Evolutionary conservation across 306 rosid genomes (phyloP), one percentile per base, ranked within the genome.

Genomic region (Cucurbita argyrosperma): DNA sequence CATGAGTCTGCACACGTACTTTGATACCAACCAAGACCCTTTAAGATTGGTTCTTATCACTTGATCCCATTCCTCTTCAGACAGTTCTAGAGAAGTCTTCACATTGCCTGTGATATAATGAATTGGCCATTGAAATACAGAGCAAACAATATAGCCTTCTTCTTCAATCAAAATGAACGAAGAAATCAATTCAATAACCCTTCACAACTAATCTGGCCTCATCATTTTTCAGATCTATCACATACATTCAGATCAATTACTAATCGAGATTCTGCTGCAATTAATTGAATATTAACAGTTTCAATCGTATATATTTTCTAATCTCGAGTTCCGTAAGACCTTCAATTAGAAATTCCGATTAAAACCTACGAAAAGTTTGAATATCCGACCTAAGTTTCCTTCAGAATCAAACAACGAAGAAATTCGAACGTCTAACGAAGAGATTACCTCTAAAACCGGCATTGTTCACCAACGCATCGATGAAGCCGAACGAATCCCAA

Each of bases 11-110:
- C 88, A 75, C n/a, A 87, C 86, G 61, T 74, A 81, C 54, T 87
- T 90, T 30, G 96, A 88, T 53, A 92, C 96, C 77, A 90, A 76
- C 96, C 96, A 92, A 21, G 88, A 68, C 8, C 98, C 96, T 0
- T 73, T 88, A 57, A 90, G 15, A 82, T 92, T 92, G 8, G 96
- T 92, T 67, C 21, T 83, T 18, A 88, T 15, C 4, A 40, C 88
- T 3, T 67, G 53, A 72, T 87, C 61, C 98, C 98, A 92, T 76
- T 92, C 96, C 81, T 87, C 91, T 78, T 90, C 96, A 0, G 90
- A 65, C 50, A 90, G 59, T 19, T 90, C 93, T 75, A 88, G 59
- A 0, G 86, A n/a, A 54, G 91, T 77, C 4, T 19, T 86, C 52
- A 92, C 96, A 61, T 7, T 84, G 8, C 98, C 96, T 89, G 60